Evolutionary conservation across 352 stramenopile species (phyloP), one percentile per base, ranked within the genome.

Genomic region (Aphanomyces stellatus): DNA sequence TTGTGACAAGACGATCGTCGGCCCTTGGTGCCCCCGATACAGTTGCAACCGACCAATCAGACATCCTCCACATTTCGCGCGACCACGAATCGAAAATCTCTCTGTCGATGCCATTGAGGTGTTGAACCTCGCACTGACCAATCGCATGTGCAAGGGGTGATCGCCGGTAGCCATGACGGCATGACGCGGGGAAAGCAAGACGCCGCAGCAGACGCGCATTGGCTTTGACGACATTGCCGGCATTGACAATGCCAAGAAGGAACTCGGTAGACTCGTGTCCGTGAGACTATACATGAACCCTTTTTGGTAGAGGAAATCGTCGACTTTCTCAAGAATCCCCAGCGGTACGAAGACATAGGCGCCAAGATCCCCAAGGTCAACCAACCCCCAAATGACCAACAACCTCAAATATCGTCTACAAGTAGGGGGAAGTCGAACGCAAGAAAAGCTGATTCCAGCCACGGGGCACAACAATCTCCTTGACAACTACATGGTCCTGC

Each of bases 151-250:
- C 74, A 79, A 17, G 73, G 77, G 0, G 81, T 93, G 63, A 88
- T 85, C 62, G 74, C 76, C 17, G 62, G 70, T 8, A 70, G 60
- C 27, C 51, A 60, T 1, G 81, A 91, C 62, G 82, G 79, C n/a
- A 67, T 61, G 41, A 40, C 27, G 24, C 51, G 42, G 13, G 78
- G 69, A 25, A 76, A 78, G 55, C 55, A 73, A 74, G 42, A 69
- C 72, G 0, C 72, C 76, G 6, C 67, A 62, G 0, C 37, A 72
- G 27, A 69, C 80, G 35, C 75, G 73, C 34, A 91, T 93, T 59
- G 78, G 75, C 30, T 98, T 98, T 73, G 79, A 96, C 34, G 93
- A 98, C 56, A 90, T 98, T 13, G 93, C 92, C 0, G 95, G 93
- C 30, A 98, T 96, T 57, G 92, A 98, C 71, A 78, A 71, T n/a